These are phyloP conservation scores for Dothistroma pini DNA, from an alignment of 2,329 filamentous ascomycete genomes.

Conservation along the genomic window DNA sequence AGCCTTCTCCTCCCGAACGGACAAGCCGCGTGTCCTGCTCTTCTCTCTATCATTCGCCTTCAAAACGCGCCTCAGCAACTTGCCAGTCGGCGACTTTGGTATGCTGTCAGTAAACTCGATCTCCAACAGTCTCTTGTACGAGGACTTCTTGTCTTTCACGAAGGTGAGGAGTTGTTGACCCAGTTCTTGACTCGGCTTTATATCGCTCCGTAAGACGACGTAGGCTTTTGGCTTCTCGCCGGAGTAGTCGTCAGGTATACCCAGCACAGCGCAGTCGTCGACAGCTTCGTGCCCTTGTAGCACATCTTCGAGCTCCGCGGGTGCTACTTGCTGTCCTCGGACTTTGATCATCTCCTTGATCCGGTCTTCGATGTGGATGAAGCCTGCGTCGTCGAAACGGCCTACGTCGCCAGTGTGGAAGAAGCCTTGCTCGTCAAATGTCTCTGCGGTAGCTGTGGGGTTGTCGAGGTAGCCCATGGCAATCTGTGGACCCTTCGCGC, in stretches of 20 bases:
- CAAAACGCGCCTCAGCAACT: slow-evolving; percentile 63
- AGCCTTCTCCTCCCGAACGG: slow-evolving; percentile 21
- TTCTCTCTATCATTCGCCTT: slow-evolving; percentile 43
- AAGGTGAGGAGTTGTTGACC: slow-evolving; percentile 53
- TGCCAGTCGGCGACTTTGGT: slow-evolving; percentile 69
- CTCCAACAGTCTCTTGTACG: slow-evolving; percentile 64
- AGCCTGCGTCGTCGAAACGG: slow-evolving; percentile 52
- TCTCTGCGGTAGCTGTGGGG: slow-evolving; percentile 36
- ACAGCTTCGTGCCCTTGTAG: slow-evolving; percentile 56
- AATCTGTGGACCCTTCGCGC: slow-evolving; percentile 36
- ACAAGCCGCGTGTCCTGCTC: slow-evolving; percentile 25
- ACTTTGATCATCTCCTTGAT: slow-evolving; percentile 69
- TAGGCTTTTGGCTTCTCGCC: slow-evolving; percentile 58
- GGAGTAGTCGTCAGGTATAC: slow-evolving; percentile 52
- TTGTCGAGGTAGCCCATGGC: slow-evolving; percentile 39
- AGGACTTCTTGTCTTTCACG: slow-evolving; percentile 63
- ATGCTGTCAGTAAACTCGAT: slow-evolving; percentile 62
- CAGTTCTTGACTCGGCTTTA: slow-evolving; percentile 19
- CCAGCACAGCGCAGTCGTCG: slow-evolving; percentile 56
- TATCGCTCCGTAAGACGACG: slow-evolving; percentile 45
- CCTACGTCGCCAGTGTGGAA: slow-evolving; percentile 59
- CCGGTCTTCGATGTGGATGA: slow-evolving; percentile 57
- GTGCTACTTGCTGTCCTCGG: slow-evolving; percentile 60
- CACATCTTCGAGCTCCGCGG: slow-evolving; percentile 61
- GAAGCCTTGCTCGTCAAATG: slow-evolving; percentile 49